Evolutionary conservation across 768 basidiomycete species (phyloP).

Genomic region (Kwoniella dejecticola): DNA sequence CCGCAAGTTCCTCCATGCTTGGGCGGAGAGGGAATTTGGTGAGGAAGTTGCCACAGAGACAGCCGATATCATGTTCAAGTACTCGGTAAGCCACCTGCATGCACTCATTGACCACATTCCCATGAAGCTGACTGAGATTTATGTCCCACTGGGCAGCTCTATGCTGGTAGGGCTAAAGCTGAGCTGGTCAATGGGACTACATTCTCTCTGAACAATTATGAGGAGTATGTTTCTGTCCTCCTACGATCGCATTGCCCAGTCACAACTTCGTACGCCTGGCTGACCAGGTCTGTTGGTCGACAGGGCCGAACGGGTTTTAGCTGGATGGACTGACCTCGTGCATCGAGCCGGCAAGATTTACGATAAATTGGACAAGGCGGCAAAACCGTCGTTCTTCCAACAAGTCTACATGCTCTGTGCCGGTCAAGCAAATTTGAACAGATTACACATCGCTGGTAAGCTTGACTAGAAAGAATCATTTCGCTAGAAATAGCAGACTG

Average conservation of each 20-base stretch:
- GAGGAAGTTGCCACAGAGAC: constrained; percentile 58
- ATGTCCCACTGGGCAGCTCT: constrained; percentile 26
- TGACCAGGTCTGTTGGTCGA: background rate
- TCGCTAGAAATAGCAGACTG: no score
- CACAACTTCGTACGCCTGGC: no score
- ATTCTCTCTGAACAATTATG: constrained; percentile 67
- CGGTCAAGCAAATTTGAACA: constrained; percentile 65
- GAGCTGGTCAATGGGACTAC: constrained; percentile 67
- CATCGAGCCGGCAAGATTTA: constrained; percentile 63
- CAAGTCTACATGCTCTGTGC: constrained; percentile 60
- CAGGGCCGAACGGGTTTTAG: constrained; percentile 66
- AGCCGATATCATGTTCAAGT: constrained; percentile 60
- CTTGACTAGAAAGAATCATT: background rate
- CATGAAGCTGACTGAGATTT: background rate
- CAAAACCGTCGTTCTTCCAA: constrained; percentile 69
- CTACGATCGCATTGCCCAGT: no score
- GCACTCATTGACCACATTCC: background rate
- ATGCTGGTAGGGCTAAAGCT: constrained; percentile 62
- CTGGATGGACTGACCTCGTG: constrained; percentile 61
- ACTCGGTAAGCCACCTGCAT: constrained; percentile 27
- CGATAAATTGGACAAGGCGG: constrained; percentile 59
- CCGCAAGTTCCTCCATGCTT: constrained; percentile 61
- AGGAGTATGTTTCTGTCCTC: constrained; percentile 62
- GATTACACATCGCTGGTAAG: constrained; percentile 63
- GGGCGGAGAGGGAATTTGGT: constrained; percentile 71